phyloP scores from a whole-genome alignment of 345 rosid genomes.

The Brassica incana region DNA sequence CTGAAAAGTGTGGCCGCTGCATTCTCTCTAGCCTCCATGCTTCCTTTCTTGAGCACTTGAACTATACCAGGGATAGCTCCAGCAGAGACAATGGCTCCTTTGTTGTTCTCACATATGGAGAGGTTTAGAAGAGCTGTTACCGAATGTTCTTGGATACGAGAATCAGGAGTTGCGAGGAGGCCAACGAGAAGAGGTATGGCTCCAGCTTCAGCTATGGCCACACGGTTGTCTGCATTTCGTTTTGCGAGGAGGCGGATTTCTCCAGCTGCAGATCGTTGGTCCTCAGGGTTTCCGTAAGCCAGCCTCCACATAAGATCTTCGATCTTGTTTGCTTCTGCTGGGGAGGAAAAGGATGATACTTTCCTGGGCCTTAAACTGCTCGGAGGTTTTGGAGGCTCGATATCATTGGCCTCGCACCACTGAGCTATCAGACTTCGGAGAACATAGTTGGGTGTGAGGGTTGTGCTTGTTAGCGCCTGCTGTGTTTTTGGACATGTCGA shows the following conservation, averaged over 20 bases:
- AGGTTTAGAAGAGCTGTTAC: slow-evolving; percentile 96
- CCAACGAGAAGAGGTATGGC: slow-evolving; percentile 88
- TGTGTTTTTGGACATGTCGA: slow-evolving; percentile 96
- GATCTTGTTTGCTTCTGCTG: slow-evolving; percentile 72
- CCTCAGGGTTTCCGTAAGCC: slow-evolving; percentile 69
- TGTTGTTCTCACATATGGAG: slow-evolving; percentile 93
- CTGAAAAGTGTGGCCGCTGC: slow-evolving; percentile 99
- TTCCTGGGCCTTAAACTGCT: slow-evolving; percentile 66
- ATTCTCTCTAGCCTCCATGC: slow-evolving; percentile 99
- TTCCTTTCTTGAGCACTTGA: slow-evolving; percentile 90
- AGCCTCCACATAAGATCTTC: slow-evolving; percentile 81
- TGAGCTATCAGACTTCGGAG: slow-evolving; percentile 96
- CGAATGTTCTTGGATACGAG: slow-evolving; percentile 91
- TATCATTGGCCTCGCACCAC: slow-evolving; percentile 92
- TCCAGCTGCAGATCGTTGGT: slow-evolving; percentile 81
- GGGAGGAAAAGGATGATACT: slow-evolving; percentile 59
- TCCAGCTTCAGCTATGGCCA: slow-evolving; percentile 98
- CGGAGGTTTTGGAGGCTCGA: slow-evolving; percentile 85
- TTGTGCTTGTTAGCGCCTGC: slow-evolving; percentile 62
- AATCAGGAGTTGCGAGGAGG: slow-evolving; percentile 81
- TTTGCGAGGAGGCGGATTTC: slow-evolving; percentile 98
- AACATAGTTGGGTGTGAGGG: slow-evolving; percentile 84
- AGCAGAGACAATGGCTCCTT: slow-evolving; percentile 78
- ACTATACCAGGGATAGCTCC: slow-evolving; percentile 97
- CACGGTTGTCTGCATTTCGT: slow-evolving; percentile 93